Evolutionary conservation across 164 flowering plant species (phyloP).

Genomic region (Macadamia tetraphylla): DNA sequence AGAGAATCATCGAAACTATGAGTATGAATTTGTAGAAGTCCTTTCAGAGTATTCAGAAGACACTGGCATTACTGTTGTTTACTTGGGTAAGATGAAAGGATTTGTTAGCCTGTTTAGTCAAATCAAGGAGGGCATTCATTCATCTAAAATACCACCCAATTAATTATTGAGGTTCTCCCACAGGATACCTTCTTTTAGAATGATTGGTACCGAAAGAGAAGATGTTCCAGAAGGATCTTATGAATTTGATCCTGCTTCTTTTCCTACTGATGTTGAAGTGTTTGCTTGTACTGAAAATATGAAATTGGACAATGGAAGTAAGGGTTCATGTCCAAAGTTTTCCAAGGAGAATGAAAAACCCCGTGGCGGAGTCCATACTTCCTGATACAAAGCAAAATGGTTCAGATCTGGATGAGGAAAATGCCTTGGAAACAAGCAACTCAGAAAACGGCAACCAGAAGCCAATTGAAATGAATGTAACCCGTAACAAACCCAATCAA

Average conservation of each 20-base stretch:
- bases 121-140: slow-evolving; percentile 6
- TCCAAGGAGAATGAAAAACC: neutral
- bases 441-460: neutral
- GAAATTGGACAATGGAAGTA: slow-evolving; percentile 3
- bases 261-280: slow-evolving; percentile 33
- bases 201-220: slow-evolving; percentile 44
- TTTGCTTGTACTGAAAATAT: slow-evolving; percentile 13
- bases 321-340: slow-evolving; percentile 13
- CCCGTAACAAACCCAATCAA: neutral
- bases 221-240: slow-evolving; percentile 47
- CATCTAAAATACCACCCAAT: slow-evolving; percentile 24
- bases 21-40: slow-evolving; percentile 51
- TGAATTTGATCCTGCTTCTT: slow-evolving; percentile 64
- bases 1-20: slow-evolving; percentile 26
- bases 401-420: neutral
- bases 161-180: slow-evolving; percentile 55
- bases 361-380: neutral
- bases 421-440: neutral
- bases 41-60: slow-evolving; percentile 32
- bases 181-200: slow-evolving; percentile 38
- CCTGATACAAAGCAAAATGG: neutral
- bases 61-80: slow-evolving; percentile 37
- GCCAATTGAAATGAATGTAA: neutral
- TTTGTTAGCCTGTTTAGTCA: slow-evolving; percentile 40
- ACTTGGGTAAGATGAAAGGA: slow-evolving; percentile 41